A percentile compares a stretch with the other conserved stretches of the same genome.
Evolutionary conservation across 2,329 filamentous ascomycete genomes (phyloP).

Genomic region (Arachnomyces sp.): DNA sequence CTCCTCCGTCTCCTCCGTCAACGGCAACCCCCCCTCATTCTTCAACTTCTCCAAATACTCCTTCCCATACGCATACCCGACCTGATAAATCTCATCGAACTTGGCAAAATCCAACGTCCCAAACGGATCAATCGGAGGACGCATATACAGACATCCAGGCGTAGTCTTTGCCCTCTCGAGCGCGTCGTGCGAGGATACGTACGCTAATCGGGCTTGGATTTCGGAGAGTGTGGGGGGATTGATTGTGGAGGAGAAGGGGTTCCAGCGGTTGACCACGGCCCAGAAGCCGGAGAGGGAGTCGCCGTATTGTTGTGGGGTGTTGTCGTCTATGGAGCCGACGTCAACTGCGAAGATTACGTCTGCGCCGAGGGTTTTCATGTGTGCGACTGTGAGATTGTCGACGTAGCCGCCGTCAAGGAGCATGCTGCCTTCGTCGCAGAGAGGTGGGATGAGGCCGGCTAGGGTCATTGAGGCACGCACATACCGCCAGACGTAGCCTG

Average conservation of each 20-base stretch:
- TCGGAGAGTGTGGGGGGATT: constrained; percentile 93
- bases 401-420: constrained; percentile 93
- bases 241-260: constrained; percentile 77
- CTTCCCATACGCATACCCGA: constrained; percentile 80
- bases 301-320: constrained; percentile 84
- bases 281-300: constrained; percentile 92
- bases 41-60: constrained; percentile 68
- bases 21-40: constrained; percentile 65
- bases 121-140: constrained; percentile 86
- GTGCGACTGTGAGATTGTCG: constrained; percentile 90
- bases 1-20: constrained; percentile 64
- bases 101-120: constrained; percentile 94
- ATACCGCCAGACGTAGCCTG: constrained; percentile 95
- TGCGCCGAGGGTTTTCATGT: constrained; percentile 91
- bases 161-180: constrained; percentile 87
- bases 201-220: constrained; percentile 89
- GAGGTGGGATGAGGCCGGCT: constrained; percentile 80
- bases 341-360: constrained; percentile 94
- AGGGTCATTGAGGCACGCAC: constrained; percentile 95
- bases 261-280: constrained; percentile 94
- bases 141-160: constrained; percentile 90
- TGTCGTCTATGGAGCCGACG: constrained; percentile 84
- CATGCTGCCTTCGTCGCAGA: constrained; percentile 97
- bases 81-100: constrained; percentile 90
- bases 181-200: constrained; percentile 90